phyloP scores from a whole-genome alignment of 2,329 filamentous ascomycete species.

The Sclerotinia spermophila region DNA sequence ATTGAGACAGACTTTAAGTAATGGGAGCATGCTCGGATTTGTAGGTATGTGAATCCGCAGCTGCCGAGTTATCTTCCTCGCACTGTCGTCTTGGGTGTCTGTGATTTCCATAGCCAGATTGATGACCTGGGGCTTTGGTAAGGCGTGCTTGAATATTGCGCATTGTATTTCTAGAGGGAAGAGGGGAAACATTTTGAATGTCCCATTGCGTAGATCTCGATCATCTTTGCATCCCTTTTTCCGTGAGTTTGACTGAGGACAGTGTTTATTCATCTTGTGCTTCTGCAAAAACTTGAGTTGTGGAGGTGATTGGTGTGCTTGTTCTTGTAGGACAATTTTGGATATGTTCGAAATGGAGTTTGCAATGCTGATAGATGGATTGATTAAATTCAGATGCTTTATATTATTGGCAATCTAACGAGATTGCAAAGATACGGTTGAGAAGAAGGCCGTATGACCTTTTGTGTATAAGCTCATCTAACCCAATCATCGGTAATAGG shows the following conservation, averaged over 20 bases:
- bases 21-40: neutral
- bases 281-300: neutral
- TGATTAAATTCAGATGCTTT: fast-evolving
- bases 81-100: neutral
- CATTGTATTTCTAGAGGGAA: neutral
- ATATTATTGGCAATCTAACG: neutral
- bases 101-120: neutral
- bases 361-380: neutral
- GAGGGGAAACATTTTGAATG: neutral
- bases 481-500: neutral
- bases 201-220: neutral
- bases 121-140: neutral
- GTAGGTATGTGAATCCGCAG: neutral
- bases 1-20: neutral
- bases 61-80: neutral
- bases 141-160: neutral
- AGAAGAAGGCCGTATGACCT: neutral
- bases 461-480: neutral
- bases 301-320: neutral
- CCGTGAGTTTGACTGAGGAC: neutral
- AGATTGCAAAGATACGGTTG: neutral
- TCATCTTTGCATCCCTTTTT: neutral
- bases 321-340: no score
- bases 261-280: neutral
- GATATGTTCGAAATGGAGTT: neutral